Conservation (phyloP, 2,329 filamentous ascomycete species). For the Dryadomyces quercus-mongolicae region DNA sequence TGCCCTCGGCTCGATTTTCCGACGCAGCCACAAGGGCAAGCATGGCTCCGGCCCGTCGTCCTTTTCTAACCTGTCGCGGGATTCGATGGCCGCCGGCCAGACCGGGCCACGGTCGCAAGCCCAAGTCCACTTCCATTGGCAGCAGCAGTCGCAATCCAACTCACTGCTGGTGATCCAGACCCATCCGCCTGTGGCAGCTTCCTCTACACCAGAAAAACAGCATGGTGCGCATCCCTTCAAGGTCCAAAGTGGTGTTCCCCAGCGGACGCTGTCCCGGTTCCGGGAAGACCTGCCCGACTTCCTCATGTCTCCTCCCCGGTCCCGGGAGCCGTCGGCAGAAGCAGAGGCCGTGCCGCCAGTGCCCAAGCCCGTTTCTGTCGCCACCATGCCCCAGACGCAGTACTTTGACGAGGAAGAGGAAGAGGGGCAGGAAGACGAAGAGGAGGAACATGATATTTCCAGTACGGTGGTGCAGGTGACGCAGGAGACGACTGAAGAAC, state of each 20-base stretch:
- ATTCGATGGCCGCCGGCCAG: constrained; percentile 54
- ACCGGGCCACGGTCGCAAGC: constrained; percentile 2
- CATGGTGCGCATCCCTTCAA: constrained; percentile 16
- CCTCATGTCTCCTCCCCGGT: constrained; percentile 74
- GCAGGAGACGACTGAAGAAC: constrained; percentile 15
- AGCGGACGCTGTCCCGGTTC: constrained; percentile 81
- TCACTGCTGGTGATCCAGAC: background rate
- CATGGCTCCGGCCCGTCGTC: constrained; percentile 52
- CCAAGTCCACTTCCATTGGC: background rate
- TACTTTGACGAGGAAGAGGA: constrained; percentile 1
- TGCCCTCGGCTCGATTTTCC: constrained; percentile 49
- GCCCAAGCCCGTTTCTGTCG: constrained; percentile 5
- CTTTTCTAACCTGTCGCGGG: constrained; percentile 85
- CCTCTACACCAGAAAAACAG: background rate
- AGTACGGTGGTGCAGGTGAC: background rate
- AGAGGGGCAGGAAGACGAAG: constrained; percentile 10
- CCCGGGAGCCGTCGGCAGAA: constrained; percentile 68
- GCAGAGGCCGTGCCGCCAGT: constrained; percentile 28
- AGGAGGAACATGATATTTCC: constrained; percentile 4
- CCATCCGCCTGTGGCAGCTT: constrained; percentile 17
- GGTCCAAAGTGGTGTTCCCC: constrained; percentile 40
- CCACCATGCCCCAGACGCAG: constrained; percentile 10
- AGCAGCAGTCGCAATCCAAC: background rate
- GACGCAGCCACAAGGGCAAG: constrained; percentile 50
- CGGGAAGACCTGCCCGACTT: constrained; percentile 83